Evolutionary conservation across 2,329 filamentous ascomycete species (phyloP).

Genomic region (Botryotinia convoluta): DNA sequence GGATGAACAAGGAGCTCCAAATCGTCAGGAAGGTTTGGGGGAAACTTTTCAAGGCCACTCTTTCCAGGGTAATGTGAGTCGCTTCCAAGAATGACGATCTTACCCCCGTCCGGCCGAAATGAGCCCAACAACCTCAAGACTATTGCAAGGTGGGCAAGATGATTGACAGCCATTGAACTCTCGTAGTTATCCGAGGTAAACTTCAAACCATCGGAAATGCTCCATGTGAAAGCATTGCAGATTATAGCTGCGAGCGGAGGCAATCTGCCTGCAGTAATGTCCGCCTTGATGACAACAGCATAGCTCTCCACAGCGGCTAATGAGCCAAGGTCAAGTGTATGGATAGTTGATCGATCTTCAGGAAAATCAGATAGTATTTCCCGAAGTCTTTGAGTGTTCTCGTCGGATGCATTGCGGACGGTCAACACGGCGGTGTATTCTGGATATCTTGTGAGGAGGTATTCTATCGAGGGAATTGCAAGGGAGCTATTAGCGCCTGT

Average conservation of each 20-base stretch:
- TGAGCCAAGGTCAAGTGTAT: slow-evolving; percentile 40
- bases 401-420: slow-evolving; percentile 37
- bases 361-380: slow-evolving; percentile 30
- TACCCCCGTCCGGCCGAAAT: slow-evolving; percentile 26
- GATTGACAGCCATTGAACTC: slow-evolving; percentile 42
- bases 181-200: slow-evolving; percentile 42
- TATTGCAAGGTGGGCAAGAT: slow-evolving; percentile 42
- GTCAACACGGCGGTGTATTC: slow-evolving; percentile 22
- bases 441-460: not conserved
- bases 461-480: not conserved
- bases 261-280: slow-evolving; percentile 35
- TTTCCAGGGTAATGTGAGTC: slow-evolving; percentile 1
- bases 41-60: not conserved
- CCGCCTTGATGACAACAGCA: slow-evolving; percentile 33
- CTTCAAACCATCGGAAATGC: slow-evolving; percentile 37
- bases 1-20: slow-evolving; percentile 2
- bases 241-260: slow-evolving; percentile 41
- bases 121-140: slow-evolving; percentile 41
- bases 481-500: slow-evolving; percentile 2
- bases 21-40: not conserved
- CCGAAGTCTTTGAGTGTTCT: slow-evolving; percentile 35
- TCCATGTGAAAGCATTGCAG: slow-evolving; percentile 44
- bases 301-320: slow-evolving; percentile 41
- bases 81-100: slow-evolving; percentile 35
- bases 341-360: slow-evolving; percentile 35